These are phyloP conservation scores for Trichoderma breve DNA, from an alignment of 2,329 filamentous ascomycete species.

Conservation along the genomic window DNA sequence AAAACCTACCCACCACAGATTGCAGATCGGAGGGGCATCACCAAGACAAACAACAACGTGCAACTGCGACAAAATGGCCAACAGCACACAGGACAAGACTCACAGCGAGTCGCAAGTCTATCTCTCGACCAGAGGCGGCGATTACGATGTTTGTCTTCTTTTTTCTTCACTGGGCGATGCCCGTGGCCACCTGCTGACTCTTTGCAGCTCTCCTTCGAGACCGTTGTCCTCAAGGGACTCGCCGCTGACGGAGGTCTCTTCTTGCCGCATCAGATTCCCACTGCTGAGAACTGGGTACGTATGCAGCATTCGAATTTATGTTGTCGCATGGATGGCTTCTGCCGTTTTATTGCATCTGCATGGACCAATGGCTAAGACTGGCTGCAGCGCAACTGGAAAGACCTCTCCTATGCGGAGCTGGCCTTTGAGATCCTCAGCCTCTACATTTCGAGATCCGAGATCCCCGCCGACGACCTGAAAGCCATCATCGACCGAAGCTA, in stretches of 20 bases:
- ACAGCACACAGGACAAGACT: constrained; percentile 22
- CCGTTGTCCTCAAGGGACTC: constrained; percentile 85
- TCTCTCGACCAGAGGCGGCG: constrained; percentile 31
- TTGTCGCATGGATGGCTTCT: neutral
- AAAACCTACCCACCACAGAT: constrained; percentile 14
- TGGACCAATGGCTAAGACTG: constrained; percentile 12
- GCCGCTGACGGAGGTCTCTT: constrained; percentile 85
- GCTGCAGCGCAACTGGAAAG: constrained; percentile 60
- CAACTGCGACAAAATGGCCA: constrained; percentile 25
- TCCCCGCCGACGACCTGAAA: constrained; percentile 76
- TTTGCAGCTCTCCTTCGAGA: constrained; percentile 78
- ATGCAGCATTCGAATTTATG: neutral
- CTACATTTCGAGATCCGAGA: constrained; percentile 82
- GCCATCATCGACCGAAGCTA: constrained; percentile 83
- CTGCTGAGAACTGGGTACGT: constrained; percentile 23
- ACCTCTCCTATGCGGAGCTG: constrained; percentile 76
- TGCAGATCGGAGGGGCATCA: constrained; percentile 10
- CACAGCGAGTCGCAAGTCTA: constrained; percentile 30
- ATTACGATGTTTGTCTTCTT: constrained; percentile 27
- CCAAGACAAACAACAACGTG: constrained; percentile 5
- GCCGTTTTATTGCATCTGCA: too few species aligned
- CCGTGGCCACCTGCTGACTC: neutral
- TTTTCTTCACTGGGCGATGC: neutral
- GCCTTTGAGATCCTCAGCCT: constrained; percentile 82
- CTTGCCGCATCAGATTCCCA: constrained; percentile 78